These are phyloP conservation scores for Leccinum uliginosum DNA, from an alignment of 768 basidiomycete species.

Conservation along the genomic window DNA sequence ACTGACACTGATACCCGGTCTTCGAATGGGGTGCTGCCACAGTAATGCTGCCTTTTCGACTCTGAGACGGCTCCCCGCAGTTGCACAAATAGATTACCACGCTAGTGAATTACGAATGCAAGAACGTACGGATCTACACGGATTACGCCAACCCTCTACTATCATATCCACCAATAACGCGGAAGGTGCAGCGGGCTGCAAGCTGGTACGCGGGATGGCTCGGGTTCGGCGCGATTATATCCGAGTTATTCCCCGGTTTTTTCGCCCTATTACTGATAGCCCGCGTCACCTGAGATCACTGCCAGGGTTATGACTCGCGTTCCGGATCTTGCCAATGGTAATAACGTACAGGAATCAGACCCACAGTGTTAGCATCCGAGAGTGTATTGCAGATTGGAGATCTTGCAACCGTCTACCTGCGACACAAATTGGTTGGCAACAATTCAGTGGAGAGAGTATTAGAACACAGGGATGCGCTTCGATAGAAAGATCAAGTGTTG, in stretches of 20 bases:
- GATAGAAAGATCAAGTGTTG: background rate
- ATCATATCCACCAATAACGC: background rate
- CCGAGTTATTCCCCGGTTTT: background rate
- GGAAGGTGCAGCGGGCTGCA: background rate
- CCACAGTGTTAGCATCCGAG: too few relatives aligned
- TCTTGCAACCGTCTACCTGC: background rate
- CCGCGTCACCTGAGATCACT: background rate
- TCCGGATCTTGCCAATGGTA: constrained; percentile 14
- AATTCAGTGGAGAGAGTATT: background rate
- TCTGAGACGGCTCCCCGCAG: background rate
- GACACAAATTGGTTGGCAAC: background rate
- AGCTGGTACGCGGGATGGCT: background rate
- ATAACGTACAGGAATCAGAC: constrained; percentile 4
- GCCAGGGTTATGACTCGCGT: background rate
- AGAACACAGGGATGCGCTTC: background rate
- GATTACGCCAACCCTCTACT: background rate
- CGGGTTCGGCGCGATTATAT: background rate
- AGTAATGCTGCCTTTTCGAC: background rate
- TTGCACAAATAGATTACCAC: background rate
- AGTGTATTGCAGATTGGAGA: background rate
- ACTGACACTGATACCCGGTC: background rate
- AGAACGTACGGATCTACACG: background rate
- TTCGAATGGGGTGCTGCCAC: background rate
- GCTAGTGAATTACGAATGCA: background rate
- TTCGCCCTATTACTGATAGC: background rate